Evolutionary conservation across 192 early-diverging fungal genomes (phyloP), one percentile per base, ranked within the genome.

Genomic region (Coemansia sp.): DNA sequence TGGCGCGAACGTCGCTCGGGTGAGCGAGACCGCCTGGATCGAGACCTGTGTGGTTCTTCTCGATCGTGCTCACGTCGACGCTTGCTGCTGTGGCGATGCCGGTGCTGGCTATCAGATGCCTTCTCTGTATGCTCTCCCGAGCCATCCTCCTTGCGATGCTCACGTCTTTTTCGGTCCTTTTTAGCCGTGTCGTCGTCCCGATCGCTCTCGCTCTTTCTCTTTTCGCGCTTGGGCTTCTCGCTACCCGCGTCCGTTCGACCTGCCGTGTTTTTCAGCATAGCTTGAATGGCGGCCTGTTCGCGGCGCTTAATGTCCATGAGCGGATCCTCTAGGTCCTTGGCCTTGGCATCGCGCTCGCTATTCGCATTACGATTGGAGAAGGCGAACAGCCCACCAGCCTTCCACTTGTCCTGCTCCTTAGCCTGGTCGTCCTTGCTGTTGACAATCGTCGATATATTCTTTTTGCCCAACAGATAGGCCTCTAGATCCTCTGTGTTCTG

Each of bases 311-410:
- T 98, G 11, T 88, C 87, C 21, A 95, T 76, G 63, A 99, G 71
- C 7, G 97, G 97, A 77, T 99, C 97, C 72, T 98, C 95, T 57
- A 95, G 72, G 27, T 93, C 86, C 73, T 99, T 99, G 48, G 90
- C 79, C 62, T 89, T 87, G 14, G 89, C 84, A 67, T 99, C 97
- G 8, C 90, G 84, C 42, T 88, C 75, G 31, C 84, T 91, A 72
- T 96, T 96, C 24, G 93, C 95, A 50, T 89, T 91, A 14, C 84
- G 73, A 35, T 88, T 88, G 3, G 75, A 73, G 35, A 85, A 83
- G 1, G 86, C 70, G 68, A 79, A 68, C 45, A 86, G 77, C 31
- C 80, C 81, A 50, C 46, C 46, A 8, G 50, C 59, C 7, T 75
- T 77, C 66, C 74, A 70, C 48, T 75, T 81, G 10, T 63, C 70